phyloP scores from a whole-genome alignment of 306 rosid species.

The Gastrolobium bilobum region DNA sequence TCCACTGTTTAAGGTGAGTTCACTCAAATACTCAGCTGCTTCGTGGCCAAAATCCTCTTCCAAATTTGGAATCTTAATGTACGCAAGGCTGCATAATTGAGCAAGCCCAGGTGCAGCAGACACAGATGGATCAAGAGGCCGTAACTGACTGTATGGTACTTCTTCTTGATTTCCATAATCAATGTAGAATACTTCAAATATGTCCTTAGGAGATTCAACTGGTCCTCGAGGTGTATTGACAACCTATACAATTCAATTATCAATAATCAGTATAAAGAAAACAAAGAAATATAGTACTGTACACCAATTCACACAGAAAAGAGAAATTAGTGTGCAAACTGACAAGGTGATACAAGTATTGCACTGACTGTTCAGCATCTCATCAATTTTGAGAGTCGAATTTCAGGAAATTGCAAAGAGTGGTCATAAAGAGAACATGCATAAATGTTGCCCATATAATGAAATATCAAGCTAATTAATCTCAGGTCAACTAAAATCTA shows the following conservation, averaged over 20 bases:
- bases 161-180: conserved; percentile 97
- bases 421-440: not conserved
- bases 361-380: conserved; percentile 17
- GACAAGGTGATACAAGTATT: not conserved
- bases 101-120: conserved; percentile 92
- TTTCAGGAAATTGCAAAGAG: conserved; percentile 4
- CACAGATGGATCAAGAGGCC: conserved; percentile 86
- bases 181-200: conserved; percentile 89
- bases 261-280: conserved; percentile 43
- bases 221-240: conserved; percentile 91
- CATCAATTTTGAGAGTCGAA: conserved; percentile 6
- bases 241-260: conserved; percentile 61
- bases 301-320: conserved; percentile 21
- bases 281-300: not conserved
- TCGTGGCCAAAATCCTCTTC: conserved; percentile 95
- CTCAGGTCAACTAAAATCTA: not conserved
- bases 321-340: not conserved
- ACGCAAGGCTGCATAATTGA: conserved; percentile 92
- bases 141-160: conserved; percentile 72
- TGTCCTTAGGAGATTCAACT: conserved; percentile 79
- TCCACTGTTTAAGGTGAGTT: conserved; percentile 66
- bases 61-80: conserved; percentile 81
- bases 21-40: conserved; percentile 87
- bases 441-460: not conserved
- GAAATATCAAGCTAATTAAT: not conserved